Evolutionary conservation across 2,329 filamentous ascomycete species (phyloP), one percentile per base, ranked within the genome.

Genomic region (Colletotrichum sp.): DNA sequence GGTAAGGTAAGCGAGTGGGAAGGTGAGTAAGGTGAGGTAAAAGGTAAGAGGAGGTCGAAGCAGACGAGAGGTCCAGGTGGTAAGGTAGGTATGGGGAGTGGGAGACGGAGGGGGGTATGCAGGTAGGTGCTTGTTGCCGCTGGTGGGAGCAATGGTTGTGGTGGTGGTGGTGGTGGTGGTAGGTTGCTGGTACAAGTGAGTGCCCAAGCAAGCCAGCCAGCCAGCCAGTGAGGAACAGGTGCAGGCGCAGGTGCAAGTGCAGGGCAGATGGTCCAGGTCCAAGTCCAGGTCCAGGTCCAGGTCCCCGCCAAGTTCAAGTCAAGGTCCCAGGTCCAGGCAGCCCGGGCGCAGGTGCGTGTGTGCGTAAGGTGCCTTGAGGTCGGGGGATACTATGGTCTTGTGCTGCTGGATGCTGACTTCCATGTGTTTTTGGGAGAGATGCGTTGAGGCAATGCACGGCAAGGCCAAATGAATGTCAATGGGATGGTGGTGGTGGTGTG

Each of bases 1-100:
- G 72, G 28, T 52, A 61, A 68, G 70, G 70, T 69, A 73, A 59
- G 70, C 59, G 43, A 57, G 68, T 52, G 34, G 74, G 71, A 73
- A 76, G 34, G 70, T 64, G 43, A 72, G 69, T 28, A 24, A 67
- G 68, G 68, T 71, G 61, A 60, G 64, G 64, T 39, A 59, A 61
- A 39, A 52, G 68, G 57, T 16, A 65, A 61, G 57, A 36, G 34
- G 70, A 73, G 32, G 69, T 57, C 57, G 63, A 74, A 65, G 70
- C 36, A 71, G 68, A 39, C 18, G 36, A 71, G 43, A 36, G 21
- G 63, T 32, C 14, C 32, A 59, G 52, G n/a, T 24, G 48, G 30
- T 36, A 26, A 66, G 43, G 63, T 39, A 21, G 43, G 63, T 39
- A 21, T 18, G 30, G 28, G 34, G 24, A 34, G 48, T 18, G 26